A percentile compares a stretch with the other conserved stretches of the same genome.
These are phyloP conservation scores for Pyrenophora graminea DNA, from an alignment of 2,329 filamentous ascomycete species.

Conservation along the genomic window DNA sequence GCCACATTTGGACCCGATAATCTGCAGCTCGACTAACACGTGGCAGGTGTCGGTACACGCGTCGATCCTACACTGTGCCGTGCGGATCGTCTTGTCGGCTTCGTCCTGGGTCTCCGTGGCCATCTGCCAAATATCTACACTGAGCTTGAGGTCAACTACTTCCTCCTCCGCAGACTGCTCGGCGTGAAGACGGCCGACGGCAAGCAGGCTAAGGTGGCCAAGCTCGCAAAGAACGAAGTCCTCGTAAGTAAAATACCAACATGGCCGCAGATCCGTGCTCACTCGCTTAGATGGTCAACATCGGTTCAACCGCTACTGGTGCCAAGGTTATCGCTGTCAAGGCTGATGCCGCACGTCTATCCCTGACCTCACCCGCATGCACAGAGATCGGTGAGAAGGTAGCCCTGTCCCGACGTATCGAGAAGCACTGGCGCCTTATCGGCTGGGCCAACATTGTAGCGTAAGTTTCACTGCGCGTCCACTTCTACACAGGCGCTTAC, in stretches of 20 bases:
- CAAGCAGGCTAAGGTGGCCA: constrained; percentile 99
- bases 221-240: constrained; percentile 97
- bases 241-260: constrained; percentile 52
- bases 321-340: constrained; percentile 97
- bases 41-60: constrained; percentile 82
- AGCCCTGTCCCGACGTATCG: constrained; percentile 91
- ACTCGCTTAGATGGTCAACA: constrained; percentile 81
- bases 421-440: constrained; percentile 85
- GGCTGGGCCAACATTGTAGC: constrained; percentile 51
- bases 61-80: constrained; percentile 98
- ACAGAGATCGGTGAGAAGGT: constrained; percentile 99
- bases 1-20: not conserved
- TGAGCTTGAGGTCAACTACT: constrained; percentile 97
- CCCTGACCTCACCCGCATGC: constrained; percentile 90
- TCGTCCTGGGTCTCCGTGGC: constrained; percentile 93
- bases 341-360: constrained; percentile 94
- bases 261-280: constrained; percentile 7
- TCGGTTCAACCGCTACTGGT: constrained; percentile 94
- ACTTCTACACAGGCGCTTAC: constrained; percentile 21
- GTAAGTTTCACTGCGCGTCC: constrained; percentile 35
- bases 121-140: constrained; percentile 95
- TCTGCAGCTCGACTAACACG: constrained; percentile 16
- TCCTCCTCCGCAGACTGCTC: constrained; percentile 88
- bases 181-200: constrained; percentile 98
- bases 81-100: constrained; percentile 97